phyloP scores from a whole-genome alignment of 306 rosid genomes.

The Geum urbanum region DNA sequence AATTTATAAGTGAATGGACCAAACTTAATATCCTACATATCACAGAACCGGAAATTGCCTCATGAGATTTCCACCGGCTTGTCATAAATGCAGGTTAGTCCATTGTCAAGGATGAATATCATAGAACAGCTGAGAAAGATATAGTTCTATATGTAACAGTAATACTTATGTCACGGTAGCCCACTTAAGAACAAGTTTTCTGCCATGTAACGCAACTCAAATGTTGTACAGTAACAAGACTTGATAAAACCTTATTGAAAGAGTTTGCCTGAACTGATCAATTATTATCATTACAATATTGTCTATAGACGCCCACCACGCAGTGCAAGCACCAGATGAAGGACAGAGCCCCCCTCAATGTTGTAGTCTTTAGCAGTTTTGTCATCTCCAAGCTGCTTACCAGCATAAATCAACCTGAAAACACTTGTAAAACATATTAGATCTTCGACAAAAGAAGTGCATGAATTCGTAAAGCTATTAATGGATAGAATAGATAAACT shows the following conservation, averaged over 20 bases:
- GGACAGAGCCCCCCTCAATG: constrained; percentile 97
- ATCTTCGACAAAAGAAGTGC: neutral
- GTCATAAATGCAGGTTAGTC: no score
- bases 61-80: no score
- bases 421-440: neutral
- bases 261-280: neutral
- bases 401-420: constrained; percentile 92
- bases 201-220: constrained; percentile 14
- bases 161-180: neutral
- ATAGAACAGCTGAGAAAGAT: no score
- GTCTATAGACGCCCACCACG: constrained; percentile 60
- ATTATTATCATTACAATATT: neutral
- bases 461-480: neutral
- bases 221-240: neutral
- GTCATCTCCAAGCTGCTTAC: constrained; percentile 97
- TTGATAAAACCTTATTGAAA: neutral
- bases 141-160: neutral
- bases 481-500: neutral
- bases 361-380: constrained; percentile 98
- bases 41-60: no score
- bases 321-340: constrained; percentile 89
- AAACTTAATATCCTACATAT: no score
- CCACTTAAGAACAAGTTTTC: constrained; percentile 3
- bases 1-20: no score
- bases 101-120: no score